Percentiles rank a stretch among this genome's conserved stretches.
These are phyloP conservation scores for Phaseolus coccineus DNA, from an alignment of 331 rosid species.

Conservation along the genomic window DNA sequence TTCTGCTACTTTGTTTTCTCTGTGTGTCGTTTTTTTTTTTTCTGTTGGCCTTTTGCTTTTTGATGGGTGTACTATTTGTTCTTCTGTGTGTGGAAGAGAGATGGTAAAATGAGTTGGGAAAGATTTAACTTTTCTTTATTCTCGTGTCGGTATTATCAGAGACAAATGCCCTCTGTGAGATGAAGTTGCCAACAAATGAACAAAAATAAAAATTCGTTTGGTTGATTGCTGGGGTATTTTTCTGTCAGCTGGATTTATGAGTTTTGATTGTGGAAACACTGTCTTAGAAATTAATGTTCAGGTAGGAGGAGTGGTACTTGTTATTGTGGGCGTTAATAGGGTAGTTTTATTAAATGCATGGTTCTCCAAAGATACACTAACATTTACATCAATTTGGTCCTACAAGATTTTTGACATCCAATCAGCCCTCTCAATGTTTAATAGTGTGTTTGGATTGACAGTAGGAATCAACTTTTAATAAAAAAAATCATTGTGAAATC, in stretches of 20 bases:
- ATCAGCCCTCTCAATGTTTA: neutral
- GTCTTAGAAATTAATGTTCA: slow-evolving; percentile 40
- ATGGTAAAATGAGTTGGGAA: slow-evolving; percentile 32
- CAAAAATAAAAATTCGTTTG: neutral
- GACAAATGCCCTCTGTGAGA: neutral
- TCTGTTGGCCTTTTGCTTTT: slow-evolving; percentile 25
- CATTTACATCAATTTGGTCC: slow-evolving; percentile 9
- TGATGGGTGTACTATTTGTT: slow-evolving; percentile 18
- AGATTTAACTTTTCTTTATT: slow-evolving; percentile 40
- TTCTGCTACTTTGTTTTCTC: slow-evolving; percentile 19
- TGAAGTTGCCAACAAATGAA: slow-evolving; percentile 7
- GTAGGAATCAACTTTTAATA: neutral
- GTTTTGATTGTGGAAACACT: slow-evolving; percentile 28
- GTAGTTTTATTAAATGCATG: slow-evolving; percentile 31
- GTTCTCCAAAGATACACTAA: neutral
- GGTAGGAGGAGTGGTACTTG: slow-evolving; percentile 5
- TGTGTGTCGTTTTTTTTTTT: slow-evolving; percentile 25
- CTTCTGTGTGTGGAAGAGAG: slow-evolving; percentile 15
- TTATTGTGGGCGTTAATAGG: slow-evolving; percentile 11
- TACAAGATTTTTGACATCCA: neutral
- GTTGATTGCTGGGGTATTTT: slow-evolving; percentile 42
- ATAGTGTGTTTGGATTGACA: neutral
- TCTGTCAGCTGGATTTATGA: slow-evolving; percentile 36
- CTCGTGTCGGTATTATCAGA: slow-evolving; percentile 21
- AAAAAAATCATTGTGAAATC: neutral